Evolutionary conservation across 495 filamentous ascomycete genomes (phyloP).

Genomic region (Neurospora cerealis): DNA sequence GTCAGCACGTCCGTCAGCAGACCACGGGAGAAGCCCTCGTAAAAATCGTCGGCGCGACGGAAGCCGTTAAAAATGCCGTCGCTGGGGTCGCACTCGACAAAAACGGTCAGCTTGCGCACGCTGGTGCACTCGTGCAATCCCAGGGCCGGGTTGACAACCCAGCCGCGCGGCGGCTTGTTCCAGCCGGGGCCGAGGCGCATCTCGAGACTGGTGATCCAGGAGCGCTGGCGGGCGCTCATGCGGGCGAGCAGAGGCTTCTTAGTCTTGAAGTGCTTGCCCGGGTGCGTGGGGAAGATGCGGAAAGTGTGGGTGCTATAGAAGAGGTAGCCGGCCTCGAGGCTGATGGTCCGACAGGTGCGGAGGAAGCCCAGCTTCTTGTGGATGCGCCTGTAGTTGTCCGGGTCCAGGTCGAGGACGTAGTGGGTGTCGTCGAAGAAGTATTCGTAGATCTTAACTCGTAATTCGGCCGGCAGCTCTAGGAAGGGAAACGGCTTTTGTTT

Average conservation of each 20-base stretch:
- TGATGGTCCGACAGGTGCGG: conserved; percentile 51
- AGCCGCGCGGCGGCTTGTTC: conserved; percentile 61
- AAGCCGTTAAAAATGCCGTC: conserved; percentile 65
- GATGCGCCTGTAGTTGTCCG: conserved; percentile 50
- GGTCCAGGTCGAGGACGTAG: conserved; percentile 60
- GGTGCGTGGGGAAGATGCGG: conserved; percentile 64
- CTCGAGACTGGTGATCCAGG: conserved; percentile 57
- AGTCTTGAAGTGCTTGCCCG: conserved; percentile 54
- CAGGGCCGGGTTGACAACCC: conserved; percentile 56
- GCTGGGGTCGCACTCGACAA: conserved; percentile 70
- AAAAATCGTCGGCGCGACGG: conserved; percentile 57
- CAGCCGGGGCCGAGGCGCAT: conserved; percentile 75
- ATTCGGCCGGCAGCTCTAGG: conserved; percentile 66
- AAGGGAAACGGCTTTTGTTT: conserved; percentile 51
- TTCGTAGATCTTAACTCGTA: conserved; percentile 62
- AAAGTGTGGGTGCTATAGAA: conserved; percentile 73
- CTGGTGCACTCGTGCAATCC: conserved; percentile 55
- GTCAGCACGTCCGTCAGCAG: conserved; percentile 51
- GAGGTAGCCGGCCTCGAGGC: conserved; percentile 59
- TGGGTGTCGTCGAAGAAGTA: conserved; percentile 44
- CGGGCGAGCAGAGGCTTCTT: conserved; percentile 55
- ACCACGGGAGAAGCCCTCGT: conserved; percentile 56
- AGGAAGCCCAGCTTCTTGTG: conserved; percentile 49
- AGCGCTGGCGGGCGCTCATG: conserved; percentile 55
- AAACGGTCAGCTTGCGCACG: conserved; percentile 57